Evolutionary conservation across 495 filamentous ascomycete species (phyloP).

Genomic region (Parachaetomium inaequale): DNA sequence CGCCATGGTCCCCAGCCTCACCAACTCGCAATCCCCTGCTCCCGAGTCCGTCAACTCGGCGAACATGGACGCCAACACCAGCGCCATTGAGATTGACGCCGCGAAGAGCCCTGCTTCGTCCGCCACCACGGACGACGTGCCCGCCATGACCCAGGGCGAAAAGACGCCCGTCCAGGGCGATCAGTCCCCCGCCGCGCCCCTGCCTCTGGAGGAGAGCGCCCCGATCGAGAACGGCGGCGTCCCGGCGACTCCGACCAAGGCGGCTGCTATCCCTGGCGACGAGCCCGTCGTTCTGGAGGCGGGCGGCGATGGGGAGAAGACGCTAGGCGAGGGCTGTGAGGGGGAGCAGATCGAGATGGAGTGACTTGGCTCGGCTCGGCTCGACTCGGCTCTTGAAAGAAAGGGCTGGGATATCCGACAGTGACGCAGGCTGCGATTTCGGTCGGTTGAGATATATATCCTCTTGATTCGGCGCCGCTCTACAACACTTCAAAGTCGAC

Average conservation of each 20-base stretch:
- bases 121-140: conserved; percentile 27
- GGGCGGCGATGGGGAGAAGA: conserved; percentile 23
- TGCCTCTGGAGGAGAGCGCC: conserved; percentile 9
- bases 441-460: too few species aligned
- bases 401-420: neutral
- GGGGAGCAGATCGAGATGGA: neutral
- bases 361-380: neutral
- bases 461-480: too few species aligned
- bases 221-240: conserved; percentile 7
- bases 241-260: conserved; percentile 23
- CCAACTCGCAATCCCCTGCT: conserved; percentile 21
- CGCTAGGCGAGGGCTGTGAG: conserved; percentile 15
- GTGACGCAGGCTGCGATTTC: too few species aligned
- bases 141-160: conserved; percentile 22
- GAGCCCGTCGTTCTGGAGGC: conserved; percentile 21
- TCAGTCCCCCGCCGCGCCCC: conserved; percentile 14
- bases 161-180: conserved; percentile 17
- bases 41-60: conserved; percentile 9
- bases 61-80: neutral
- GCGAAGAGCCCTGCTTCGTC: conserved; percentile 27
- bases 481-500: too few species aligned
- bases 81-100: conserved; percentile 9
- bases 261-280: neutral
- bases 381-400: too few species aligned
- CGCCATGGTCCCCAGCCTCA: conserved; percentile 20